Evolutionary conservation across 169 alveolate species (phyloP), one percentile per base, ranked within the genome.

Genomic region (Fabrea salina): DNA sequence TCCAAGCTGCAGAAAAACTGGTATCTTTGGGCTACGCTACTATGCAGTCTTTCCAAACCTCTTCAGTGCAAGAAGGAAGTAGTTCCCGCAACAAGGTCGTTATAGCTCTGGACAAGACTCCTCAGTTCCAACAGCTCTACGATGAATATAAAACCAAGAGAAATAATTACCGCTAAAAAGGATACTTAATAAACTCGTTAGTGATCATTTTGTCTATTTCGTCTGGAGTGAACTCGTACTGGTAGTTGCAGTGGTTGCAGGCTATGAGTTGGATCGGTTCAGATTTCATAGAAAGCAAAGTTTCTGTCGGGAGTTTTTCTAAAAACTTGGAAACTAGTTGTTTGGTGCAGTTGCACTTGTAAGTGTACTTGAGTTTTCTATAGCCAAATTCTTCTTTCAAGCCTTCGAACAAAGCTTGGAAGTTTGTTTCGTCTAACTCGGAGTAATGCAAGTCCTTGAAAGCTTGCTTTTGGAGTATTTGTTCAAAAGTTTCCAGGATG

Each of bases 11-110:
- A 16, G 79, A 70, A n/a, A 30, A 22, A 5, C 5, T 70, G 25
- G 61, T 49, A 7, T 30, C 54, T 30, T 49, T 70, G 68, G 79
- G 79, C 35, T 70, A 70, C 37, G 79, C 66, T 43, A 37, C 40
- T 5, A 6, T 70, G 1, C 16, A 43, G 41, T 47, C 43, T 5
- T 44, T 70, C 32, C 50, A 70, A 40, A 70, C 79, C 16, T 44
- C 67, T 47, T 22, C 43, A 25, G 66, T 30, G 3, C 41, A n/a
- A n/a, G 66, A 70, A 27, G n/a, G n/a, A n/a, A n/a, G n/a, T n/a
- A n/a, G n/a, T n/a, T n/a, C n/a, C n/a, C n/a, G n/a, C n/a, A n/a
- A n/a, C n/a, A n/a, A n/a, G n/a, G n/a, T n/a, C n/a, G n/a, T n/a
- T n/a, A n/a, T n/a, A n/a, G n/a, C n/a, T n/a, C n/a, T n/a, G n/a